phyloP scores from a whole-genome alignment of 768 basidiomycete species.

The Peribolospora baueri region DNA sequence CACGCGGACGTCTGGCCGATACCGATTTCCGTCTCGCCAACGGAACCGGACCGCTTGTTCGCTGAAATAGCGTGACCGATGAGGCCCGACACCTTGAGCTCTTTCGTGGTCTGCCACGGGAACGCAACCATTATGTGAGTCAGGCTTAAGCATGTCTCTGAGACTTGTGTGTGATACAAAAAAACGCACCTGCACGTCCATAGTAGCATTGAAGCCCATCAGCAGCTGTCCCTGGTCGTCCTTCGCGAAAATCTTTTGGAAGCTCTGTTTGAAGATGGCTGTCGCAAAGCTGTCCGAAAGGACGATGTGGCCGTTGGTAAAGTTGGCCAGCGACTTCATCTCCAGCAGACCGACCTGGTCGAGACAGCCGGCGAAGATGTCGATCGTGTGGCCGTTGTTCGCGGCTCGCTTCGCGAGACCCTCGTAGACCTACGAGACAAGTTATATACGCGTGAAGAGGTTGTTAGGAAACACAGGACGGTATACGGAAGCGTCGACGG shows the following conservation, averaged over 20 bases:
- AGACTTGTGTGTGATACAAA: no score
- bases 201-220: conserved; percentile 98
- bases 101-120: conserved; percentile 63
- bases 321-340: conserved; percentile 89
- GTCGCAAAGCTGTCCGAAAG: conserved; percentile 92
- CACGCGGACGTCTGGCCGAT: conserved; percentile 96
- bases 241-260: conserved; percentile 75
- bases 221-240: conserved; percentile 73
- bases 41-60: conserved; percentile 84
- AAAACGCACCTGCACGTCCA: conserved; percentile 64
- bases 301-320: conserved; percentile 87
- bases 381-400: conserved; percentile 80
- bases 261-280: conserved; percentile 95
- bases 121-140: background rate
- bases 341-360: conserved; percentile 94
- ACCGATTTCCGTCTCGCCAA: conserved; percentile 97
- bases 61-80: conserved; percentile 95
- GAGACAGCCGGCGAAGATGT: conserved; percentile 86
- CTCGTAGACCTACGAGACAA: conserved; percentile 62
- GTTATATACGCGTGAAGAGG: background rate
- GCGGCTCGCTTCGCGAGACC: conserved; percentile 74
- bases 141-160: background rate
- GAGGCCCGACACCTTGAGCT: conserved; percentile 89
- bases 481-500: background rate
- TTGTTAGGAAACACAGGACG: background rate